Percentiles rank a stretch among this genome's conserved stretches.
Conservation (phyloP, 1,284 basidiomycete species). For the Microbotryum lychnidis-dioicae region DNA sequence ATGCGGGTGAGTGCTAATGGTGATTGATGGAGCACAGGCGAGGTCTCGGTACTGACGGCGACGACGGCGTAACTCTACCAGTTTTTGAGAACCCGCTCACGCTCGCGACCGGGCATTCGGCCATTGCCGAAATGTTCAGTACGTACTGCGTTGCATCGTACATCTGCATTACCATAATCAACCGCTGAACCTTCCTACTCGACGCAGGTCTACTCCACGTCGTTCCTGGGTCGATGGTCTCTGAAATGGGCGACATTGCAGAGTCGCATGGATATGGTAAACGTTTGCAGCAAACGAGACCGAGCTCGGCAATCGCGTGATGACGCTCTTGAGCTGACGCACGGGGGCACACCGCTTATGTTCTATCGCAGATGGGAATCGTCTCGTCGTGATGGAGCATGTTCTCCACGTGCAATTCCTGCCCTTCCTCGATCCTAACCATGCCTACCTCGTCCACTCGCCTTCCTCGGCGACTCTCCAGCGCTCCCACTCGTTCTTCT, state of each 20-base stretch:
- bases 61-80: not conserved
- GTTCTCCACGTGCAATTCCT: constrained; percentile 21
- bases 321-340: not conserved
- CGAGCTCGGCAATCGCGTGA: not conserved
- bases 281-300: not conserved
- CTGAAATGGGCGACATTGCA: constrained; percentile 25
- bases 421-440: constrained; percentile 19
- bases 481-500: constrained; percentile 26
- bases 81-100: constrained; percentile 31
- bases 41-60: not conserved
- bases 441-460: not conserved
- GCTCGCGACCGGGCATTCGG: constrained; percentile 15
- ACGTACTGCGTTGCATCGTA: too few relatives aligned
- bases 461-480: constrained; percentile 7
- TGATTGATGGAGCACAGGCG: not conserved
- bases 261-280: constrained; percentile 17
- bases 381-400: constrained; percentile 14
- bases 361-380: constrained; percentile 13
- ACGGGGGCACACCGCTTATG: not conserved
- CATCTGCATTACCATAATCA: too few relatives aligned
- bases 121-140: constrained; percentile 24
- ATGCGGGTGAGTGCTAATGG: constrained; percentile 7
- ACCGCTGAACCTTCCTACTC: too few relatives aligned
- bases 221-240: constrained; percentile 26
- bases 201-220: constrained; percentile 15